Base-by-base conservation (phyloP, 805 yeast species). In the Lipomyces kockii region DNA sequence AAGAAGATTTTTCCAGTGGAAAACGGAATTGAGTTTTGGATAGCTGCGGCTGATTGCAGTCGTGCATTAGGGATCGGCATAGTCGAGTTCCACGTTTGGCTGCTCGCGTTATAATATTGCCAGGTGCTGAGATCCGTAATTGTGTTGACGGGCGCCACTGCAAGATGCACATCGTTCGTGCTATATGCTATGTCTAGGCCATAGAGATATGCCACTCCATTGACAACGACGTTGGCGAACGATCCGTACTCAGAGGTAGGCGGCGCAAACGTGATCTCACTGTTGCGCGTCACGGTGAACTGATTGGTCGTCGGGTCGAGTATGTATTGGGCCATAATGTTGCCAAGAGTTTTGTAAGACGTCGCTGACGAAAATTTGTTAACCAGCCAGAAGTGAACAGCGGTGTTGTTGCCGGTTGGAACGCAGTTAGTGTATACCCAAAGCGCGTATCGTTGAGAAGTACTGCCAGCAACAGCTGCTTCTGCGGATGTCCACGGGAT, bases 401-500 rank as follows among this genome's bases (percentile, higher is more conserved):
- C 69, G 22, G 17, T 49, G 25, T 63, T 65, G 35, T 54, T 56
- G 7, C 61, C 49, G 35, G 43, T 20, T n/a, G 62, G 68, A 17
- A 65, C 54, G 57, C 68, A 65, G 63, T 65, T 65, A 22, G 68
- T 57, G 63, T 51, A 63, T n/a, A 68, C 53, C 62, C 63, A 62
- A 17, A 65, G 49, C 37, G 60, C 68, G 32, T 58, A 58, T 11
- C 63, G 55, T 27, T 35, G 51, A n/a, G 35, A 14, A n/a, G 35
- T 25, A 3, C 17, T 12, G 32, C 20, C 27, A 8, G 61, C 14
- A n/a, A 39, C 43, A n/a, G 55, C 55, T 6, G 59, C 60, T 59
- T 63, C 66, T 27, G 14, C 60, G 1, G 27, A 43, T 8, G 66
- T 63, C 58, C 34, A 59, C 14, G 66, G 66, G 22, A 65, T 65